phyloP scores from a whole-genome alignment of 306 rosid genomes.

The Medicago truncatula region DNA sequence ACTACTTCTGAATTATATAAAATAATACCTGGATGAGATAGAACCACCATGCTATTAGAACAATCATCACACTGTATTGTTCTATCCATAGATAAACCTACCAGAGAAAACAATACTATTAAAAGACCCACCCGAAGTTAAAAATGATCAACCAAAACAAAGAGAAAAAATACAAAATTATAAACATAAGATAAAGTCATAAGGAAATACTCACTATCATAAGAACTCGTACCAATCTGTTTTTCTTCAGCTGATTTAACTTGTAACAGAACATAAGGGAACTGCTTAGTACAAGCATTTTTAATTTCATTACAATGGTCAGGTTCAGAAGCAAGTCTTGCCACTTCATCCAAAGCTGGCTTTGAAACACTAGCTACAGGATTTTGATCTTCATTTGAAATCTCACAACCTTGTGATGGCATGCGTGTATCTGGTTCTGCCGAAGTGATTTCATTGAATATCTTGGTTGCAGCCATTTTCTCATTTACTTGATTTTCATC shows the following conservation, averaged over 20 bases:
- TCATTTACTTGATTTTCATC: conserved; percentile 32
- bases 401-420: conserved; percentile 42
- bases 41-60: no score
- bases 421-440: conserved; percentile 38
- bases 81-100: no score
- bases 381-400: conserved; percentile 43
- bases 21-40: no score
- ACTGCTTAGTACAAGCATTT: conserved; percentile 44
- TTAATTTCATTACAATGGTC: conserved; percentile 49
- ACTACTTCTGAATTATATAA: no score
- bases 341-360: conserved; percentile 44
- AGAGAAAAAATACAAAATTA: conserved; percentile 30
- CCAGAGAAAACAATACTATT: no score
- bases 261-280: conserved; percentile 31
- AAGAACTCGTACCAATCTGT: conserved; percentile 43
- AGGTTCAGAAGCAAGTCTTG: conserved; percentile 25
- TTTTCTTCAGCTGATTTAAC: conserved; percentile 39
- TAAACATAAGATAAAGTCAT: conserved; percentile 22
- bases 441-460: conserved; percentile 28
- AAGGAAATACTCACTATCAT: conserved; percentile 58
- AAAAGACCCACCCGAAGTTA: no score
- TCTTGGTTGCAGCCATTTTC: conserved; percentile 38
- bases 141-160: conserved; percentile 30
- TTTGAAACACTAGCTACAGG: conserved; percentile 35
- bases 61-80: no score